Conservation (phyloP, 2,329 filamentous ascomycete genomes). For the Gaeumannomyces sp. region DNA sequence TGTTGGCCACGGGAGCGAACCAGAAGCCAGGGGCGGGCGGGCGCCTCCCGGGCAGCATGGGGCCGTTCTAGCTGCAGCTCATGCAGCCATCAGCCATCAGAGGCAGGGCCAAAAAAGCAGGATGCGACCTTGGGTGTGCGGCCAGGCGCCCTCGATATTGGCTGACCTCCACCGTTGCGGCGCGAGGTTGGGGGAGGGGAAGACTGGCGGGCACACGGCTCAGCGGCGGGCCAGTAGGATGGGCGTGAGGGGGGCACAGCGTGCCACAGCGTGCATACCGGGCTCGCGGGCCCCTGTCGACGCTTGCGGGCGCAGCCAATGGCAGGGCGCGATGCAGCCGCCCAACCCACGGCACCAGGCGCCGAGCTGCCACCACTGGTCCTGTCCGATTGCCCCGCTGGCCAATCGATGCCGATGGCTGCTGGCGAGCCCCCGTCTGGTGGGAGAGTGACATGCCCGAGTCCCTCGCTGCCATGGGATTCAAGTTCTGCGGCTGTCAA, state of each 20-base stretch:
- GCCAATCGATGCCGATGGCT: neutral
- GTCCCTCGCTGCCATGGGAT: no score
- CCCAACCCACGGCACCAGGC: neutral
- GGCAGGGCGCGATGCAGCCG: neutral
- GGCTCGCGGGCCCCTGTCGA: constrained; percentile 9
- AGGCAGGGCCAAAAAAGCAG: neutral
- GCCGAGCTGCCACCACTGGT: no score
- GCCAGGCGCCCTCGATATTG: constrained; percentile 15
- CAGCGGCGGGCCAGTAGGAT: constrained; percentile 12
- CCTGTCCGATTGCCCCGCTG: no score
- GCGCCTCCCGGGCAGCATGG: no score
- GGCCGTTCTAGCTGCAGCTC: no score
- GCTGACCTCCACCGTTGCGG: constrained; percentile 12
- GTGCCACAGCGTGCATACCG: constrained; percentile 13
- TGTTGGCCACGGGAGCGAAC: neutral
- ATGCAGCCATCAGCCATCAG: no score
- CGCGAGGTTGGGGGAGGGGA: constrained; percentile 7
- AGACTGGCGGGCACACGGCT: constrained; percentile 1
- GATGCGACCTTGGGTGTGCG: constrained; percentile 6
- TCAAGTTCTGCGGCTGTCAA: no score
- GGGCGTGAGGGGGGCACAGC: constrained; percentile 9
- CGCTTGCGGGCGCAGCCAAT: constrained; percentile 11
- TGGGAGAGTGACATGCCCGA: no score
- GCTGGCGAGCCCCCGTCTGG: no score
- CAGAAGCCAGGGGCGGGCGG: neutral